Evolutionary conservation across 2,329 filamentous ascomycete species (phyloP), one percentile per base, ranked within the genome.

Genomic region (Hypocrella siamensis): DNA sequence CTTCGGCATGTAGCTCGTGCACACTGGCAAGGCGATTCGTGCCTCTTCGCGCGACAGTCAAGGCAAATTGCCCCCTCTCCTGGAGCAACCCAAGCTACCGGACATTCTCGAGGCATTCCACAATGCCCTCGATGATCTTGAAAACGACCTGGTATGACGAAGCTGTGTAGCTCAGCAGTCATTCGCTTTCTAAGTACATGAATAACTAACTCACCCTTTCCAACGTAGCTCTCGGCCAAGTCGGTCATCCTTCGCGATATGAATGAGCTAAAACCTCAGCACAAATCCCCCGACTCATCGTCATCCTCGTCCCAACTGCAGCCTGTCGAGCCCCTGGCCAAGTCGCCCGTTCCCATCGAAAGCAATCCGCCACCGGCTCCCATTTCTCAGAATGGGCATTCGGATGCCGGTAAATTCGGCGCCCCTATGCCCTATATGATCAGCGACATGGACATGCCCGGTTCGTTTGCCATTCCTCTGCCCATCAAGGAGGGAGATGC

Each of bases 371-470:
- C 57, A 12, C 48, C 54, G 10, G 38, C 38, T 22, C 21, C 42
- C 5, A 34, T 29, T 4, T 40, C 42, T 26, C 43, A 46, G 21
- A 42, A 48, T 17, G 55, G 55, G 33, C 44, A 48, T 11, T 42
- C 47, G 31, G 52, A 49, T 29, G 45, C 38, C 21, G 61, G 4
- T 17, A 28, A 33, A 30, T 18, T 58, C 11, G 56, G 67, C 31
- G 69, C 69, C 12, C 61, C 69, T 0, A 63, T 72, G 38, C 63
- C 68, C 2, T 64, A 71, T 39, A 71, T 71, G 65, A 65, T 64
- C 18, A 57, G 68, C 2, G 64, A 71, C 39, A 71, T 71, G 65
- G 65, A 64, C 18, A 57, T 67, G 49, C 41, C 53, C 27, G 47
- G 49, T 8, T 8, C 38, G 5, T 27, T 38, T 6, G 42, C 44